phyloP scores from a whole-genome alignment of 2,329 filamentous ascomycete genomes.

The Byssoonygena ceratinophila region DNA sequence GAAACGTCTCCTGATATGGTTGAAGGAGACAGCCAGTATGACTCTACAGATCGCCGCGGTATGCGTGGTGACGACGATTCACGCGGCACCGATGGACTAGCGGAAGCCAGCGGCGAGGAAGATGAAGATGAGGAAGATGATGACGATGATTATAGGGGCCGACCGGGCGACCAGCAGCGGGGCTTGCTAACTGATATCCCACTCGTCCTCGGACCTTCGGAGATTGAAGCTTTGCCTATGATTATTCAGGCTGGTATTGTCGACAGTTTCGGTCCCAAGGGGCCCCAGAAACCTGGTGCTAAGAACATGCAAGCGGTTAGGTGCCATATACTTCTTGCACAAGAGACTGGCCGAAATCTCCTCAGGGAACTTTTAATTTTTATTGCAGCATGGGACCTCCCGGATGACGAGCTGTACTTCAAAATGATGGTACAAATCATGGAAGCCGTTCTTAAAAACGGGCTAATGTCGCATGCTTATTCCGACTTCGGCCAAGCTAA shows the following conservation, averaged over 20 bases:
- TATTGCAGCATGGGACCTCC: constrained; percentile 92
- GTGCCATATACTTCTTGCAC: constrained; percentile 77
- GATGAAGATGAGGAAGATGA: constrained; percentile 45
- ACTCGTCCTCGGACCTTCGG: constrained; percentile 83
- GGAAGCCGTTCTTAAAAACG: constrained; percentile 80
- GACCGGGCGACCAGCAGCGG: constrained; percentile 47
- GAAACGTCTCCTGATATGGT: constrained; percentile 34
- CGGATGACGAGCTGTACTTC: constrained; percentile 87
- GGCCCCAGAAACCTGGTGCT: constrained; percentile 48
- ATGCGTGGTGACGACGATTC: constrained; percentile 35
- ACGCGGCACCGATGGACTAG: constrained; percentile 34
- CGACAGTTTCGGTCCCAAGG: constrained; percentile 62
- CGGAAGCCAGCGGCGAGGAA: constrained; percentile 37
- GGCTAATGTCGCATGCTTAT: constrained; percentile 83
- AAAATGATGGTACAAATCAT: constrained; percentile 95
- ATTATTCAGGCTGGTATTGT: constrained; percentile 93
- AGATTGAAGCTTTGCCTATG: constrained; percentile 94
- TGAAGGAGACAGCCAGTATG: constrained; percentile 35
- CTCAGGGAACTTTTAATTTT: constrained; percentile 87
- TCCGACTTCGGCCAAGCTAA: constrained; percentile 84
- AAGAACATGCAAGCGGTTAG: constrained; percentile 81
- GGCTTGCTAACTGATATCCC: constrained; percentile 87
- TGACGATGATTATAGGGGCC: constrained; percentile 43
- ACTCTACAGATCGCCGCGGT: constrained; percentile 32
- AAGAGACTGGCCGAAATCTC: constrained; percentile 82